Conservation (phyloP, 805 yeast species). For the Kregervanrija delftensis region DNA sequence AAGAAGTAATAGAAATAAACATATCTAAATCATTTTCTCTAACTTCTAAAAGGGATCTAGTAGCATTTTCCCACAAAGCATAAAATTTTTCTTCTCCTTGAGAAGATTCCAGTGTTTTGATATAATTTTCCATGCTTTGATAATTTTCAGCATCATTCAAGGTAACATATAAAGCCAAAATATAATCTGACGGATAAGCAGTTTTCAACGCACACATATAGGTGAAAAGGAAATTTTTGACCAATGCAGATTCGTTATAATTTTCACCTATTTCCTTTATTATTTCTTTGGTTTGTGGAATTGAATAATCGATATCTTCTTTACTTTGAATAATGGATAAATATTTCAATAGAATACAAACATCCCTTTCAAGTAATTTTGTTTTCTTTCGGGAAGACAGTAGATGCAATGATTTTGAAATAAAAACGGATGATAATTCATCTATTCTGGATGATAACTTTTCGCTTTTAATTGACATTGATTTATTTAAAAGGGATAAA, state of each 20-base stretch:
- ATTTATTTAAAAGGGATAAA: too few species aligned
- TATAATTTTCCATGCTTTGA: slow-evolving; percentile 1
- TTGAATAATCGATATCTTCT: neutral
- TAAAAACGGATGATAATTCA: too few species aligned
- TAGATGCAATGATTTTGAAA: too few species aligned
- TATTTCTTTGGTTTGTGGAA: slow-evolving; percentile 3
- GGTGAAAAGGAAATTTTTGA: slow-evolving; percentile 13
- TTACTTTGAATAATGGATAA: neutral
- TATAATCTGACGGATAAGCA: slow-evolving; percentile 10
- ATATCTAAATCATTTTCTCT: neutral
- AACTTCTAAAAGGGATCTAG: slow-evolving; percentile 2
- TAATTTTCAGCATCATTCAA: slow-evolving; percentile 4
- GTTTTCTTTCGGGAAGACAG: too few species aligned
- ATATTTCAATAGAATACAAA: neutral
- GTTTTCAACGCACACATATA: slow-evolving; percentile 9
- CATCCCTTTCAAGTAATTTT: neutral
- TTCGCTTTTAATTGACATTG: too few species aligned
- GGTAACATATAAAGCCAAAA: slow-evolving; percentile 19
- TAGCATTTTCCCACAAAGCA: slow-evolving; percentile 4
- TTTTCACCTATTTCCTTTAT: slow-evolving; percentile 9
- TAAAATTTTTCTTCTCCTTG: neutral
- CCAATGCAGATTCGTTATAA: neutral
- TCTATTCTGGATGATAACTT: too few species aligned
- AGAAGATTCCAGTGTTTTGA: neutral
- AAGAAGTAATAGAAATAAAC: slow-evolving; percentile 2